Base-by-base conservation (phyloP, 139 green algal species). In the Coccomyxa sp. region DNA sequence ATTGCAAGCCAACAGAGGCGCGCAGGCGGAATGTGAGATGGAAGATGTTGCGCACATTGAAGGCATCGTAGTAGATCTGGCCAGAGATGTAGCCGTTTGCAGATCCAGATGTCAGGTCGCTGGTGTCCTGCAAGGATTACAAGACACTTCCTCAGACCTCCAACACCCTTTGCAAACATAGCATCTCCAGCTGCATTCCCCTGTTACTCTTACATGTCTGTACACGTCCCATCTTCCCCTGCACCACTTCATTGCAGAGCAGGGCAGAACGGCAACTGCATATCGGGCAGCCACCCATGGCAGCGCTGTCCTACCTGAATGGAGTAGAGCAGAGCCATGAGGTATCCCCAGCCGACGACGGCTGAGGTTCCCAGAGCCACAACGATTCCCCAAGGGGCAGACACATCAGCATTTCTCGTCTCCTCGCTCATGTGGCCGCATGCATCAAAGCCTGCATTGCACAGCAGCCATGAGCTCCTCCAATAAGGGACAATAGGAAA, bases 341-440 rank as follows among this genome's bases (percentile, higher is more conserved):
- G 39, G 68, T 85, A 80, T 35, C 40, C 76, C 1, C 85, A 80
- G 27, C 86, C 86, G 70, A 76, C 39, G 14, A 86, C 40, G 27
- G 74, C 73, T 16, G 74, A 83, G 24, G 54, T 39, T 12, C 10
- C 36, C 74, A 90, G 77, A 16, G 78, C 54, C 9, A 75, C 55
- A 18, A 87, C 74, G 7, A 90, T 76, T 2, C 68, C 77, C 34
- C n/a, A 33, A 16, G 73, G 35, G n/a, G 77, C 81, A 31, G 55
- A 76, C 73, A 73, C 74, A 79, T 78, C 24, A 18, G 78, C 79
- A 69, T 80, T 55, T 6, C 80, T 76, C 14, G 84, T 89, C 77
- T 90, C 86, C 79, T 90, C 86, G 18, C 71, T 78, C 70, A 90
- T 79, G 79, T 90, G 82, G 24, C 79, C 76, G 7, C 39, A 64